phyloP scores from a whole-genome alignment of 2,329 filamentous ascomycete species.

The Pezizomycotina sp. region DNA sequence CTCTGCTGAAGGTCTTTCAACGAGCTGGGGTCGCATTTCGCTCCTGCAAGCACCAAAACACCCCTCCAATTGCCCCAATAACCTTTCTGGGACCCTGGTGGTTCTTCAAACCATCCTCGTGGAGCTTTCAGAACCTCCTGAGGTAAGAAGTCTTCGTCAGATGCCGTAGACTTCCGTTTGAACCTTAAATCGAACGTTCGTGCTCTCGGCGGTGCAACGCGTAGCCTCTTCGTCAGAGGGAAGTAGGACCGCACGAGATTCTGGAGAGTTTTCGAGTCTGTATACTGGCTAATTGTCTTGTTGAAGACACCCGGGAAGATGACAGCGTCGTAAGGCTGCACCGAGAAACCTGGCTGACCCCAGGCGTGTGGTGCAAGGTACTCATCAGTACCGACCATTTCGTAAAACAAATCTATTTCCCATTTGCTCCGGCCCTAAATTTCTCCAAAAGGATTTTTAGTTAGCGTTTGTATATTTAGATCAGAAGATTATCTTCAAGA shows the following conservation, averaged over 20 bases:
- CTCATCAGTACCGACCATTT: constrained; percentile 21
- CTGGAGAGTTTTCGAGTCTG: constrained; percentile 22
- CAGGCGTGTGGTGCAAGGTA: constrained; percentile 20
- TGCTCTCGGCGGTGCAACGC: constrained; percentile 6
- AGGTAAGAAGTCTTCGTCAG: constrained; percentile 4
- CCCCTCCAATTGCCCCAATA: constrained; percentile 23
- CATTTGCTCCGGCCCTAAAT: constrained; percentile 9
- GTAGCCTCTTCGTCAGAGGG: constrained; percentile 15
- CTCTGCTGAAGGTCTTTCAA: too few species aligned
- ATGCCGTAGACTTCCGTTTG: constrained; percentile 11
- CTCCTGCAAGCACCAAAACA: constrained; percentile 20
- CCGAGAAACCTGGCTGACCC: constrained; percentile 18
- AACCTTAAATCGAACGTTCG: constrained; percentile 13
- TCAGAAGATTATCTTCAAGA: too few species aligned
- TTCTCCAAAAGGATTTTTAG: neutral
- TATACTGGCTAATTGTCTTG: constrained; percentile 22
- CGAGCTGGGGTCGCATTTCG: too few species aligned
- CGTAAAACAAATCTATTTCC: constrained; percentile 14
- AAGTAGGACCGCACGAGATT: constrained; percentile 18
- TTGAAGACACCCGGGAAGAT: constrained; percentile 21
- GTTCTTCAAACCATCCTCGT: constrained; percentile 9
- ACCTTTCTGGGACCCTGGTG: constrained; percentile 20
- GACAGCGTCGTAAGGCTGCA: constrained; percentile 21
- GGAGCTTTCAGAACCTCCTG: constrained; percentile 13
- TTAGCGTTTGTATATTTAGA: too few species aligned